Evolutionary conservation across 2,329 filamentous ascomycete species (phyloP).

Genomic region (Cyclaneusma minus): DNA sequence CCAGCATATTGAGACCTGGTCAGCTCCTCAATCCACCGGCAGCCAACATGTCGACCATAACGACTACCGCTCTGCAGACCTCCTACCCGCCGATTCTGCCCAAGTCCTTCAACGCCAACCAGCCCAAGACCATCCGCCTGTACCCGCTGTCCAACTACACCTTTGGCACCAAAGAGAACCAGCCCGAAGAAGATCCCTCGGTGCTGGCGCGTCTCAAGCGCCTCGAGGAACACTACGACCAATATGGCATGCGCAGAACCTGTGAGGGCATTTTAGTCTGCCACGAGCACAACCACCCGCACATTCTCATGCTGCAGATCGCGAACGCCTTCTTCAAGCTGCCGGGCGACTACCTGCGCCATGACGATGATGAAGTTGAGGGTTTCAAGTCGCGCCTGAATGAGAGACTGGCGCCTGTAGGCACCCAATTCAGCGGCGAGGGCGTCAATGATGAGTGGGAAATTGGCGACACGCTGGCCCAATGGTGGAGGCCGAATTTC

Average conservation of each 20-base stretch:
- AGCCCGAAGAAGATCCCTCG: slow-evolving; percentile 93
- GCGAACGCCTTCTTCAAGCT: slow-evolving; percentile 99
- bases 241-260: slow-evolving; percentile 90
- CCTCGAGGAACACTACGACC: slow-evolving; percentile 85
- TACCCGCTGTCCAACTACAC: slow-evolving; percentile 98
- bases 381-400: slow-evolving; percentile 93
- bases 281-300: slow-evolving; percentile 97
- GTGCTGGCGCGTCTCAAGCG: slow-evolving; percentile 85
- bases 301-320: slow-evolving; percentile 98
- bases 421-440: slow-evolving; percentile 63
- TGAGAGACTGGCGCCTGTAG: slow-evolving; percentile 85
- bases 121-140: slow-evolving; percentile 77
- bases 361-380: slow-evolving; percentile 77
- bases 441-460: slow-evolving; percentile 89
- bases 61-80: slow-evolving; percentile 60
- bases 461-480: slow-evolving; percentile 83
- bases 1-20: too few relatives aligned
- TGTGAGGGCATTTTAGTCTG: slow-evolving; percentile 96
- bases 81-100: slow-evolving; percentile 65
- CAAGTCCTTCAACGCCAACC: slow-evolving; percentile 73
- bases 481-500: slow-evolving; percentile 99
- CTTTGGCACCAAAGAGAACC: slow-evolving; percentile 94
- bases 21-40: too few relatives aligned
- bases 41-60: slow-evolving; percentile 65
- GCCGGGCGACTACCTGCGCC: slow-evolving; percentile 84